Percentiles rank a stretch among this genome's conserved stretches.
Evolutionary conservation across 208 protist species (phyloP).

Genomic region (Leishmania guyanensis): DNA sequence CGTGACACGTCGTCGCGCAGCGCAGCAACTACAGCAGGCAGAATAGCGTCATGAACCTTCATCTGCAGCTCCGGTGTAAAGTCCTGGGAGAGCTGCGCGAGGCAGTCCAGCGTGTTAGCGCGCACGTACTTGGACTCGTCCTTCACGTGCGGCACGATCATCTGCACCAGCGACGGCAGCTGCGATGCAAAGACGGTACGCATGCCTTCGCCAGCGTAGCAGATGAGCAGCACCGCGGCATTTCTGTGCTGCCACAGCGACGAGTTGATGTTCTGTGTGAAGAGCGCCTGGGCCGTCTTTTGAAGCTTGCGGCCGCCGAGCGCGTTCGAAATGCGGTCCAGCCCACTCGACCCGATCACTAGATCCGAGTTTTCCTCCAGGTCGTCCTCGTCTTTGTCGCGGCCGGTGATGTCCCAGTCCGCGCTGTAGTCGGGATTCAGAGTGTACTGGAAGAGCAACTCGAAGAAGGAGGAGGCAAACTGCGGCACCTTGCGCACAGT

Average conservation of each 20-base stretch:
- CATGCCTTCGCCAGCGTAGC: constrained; percentile 77
- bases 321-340: constrained; percentile 78
- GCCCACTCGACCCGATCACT: constrained; percentile 60
- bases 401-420: constrained; percentile 67
- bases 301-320: constrained; percentile 83
- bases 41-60: constrained; percentile 44
- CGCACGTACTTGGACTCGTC: constrained; percentile 87
- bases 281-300: constrained; percentile 61
- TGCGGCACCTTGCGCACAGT: constrained; percentile 76
- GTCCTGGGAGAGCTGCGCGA: constrained; percentile 76
- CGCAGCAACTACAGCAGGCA: constrained; percentile 56
- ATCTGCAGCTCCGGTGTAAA: constrained; percentile 68
- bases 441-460: constrained; percentile 87
- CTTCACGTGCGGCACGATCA: constrained; percentile 48
- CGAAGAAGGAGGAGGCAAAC: constrained; percentile 79
- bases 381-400: constrained; percentile 65
- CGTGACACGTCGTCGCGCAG: constrained; percentile 70
- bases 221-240: constrained; percentile 76
- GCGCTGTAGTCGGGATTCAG: constrained; percentile 60
- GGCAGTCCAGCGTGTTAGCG: constrained; percentile 62
- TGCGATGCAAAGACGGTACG: constrained; percentile 58
- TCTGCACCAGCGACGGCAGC: constrained; percentile 50
- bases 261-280: constrained; percentile 70
- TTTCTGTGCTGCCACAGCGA: constrained; percentile 76
- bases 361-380: constrained; percentile 67